These are phyloP conservation scores for Lipomyces oligophaga DNA, from an alignment of 805 yeast genomes.

Conservation along the genomic window DNA sequence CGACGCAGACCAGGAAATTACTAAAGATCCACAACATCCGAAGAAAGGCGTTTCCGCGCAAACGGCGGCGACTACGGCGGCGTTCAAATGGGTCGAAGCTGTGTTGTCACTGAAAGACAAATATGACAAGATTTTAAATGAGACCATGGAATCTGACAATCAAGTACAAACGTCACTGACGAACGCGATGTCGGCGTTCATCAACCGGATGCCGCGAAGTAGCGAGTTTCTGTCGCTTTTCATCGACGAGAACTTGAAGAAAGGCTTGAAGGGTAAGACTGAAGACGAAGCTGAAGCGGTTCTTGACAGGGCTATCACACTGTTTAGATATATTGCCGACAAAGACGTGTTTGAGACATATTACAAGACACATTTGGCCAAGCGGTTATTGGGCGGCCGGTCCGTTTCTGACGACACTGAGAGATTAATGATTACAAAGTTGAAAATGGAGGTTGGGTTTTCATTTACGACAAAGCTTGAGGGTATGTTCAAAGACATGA, in stretches of 20 bases:
- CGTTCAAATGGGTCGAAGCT: conserved; percentile 64
- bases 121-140: conserved; percentile 47
- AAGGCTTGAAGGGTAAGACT: conserved; percentile 46
- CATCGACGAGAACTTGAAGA: conserved; percentile 55
- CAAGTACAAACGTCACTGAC: conserved; percentile 54
- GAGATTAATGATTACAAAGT: conserved; percentile 58
- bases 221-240: conserved; percentile 53
- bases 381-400: conserved; percentile 57
- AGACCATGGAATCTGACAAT: conserved; percentile 49
- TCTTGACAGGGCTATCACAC: conserved; percentile 53
- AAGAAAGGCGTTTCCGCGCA: conserved; percentile 15
- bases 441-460: conserved; percentile 74
- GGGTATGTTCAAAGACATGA: conserved; percentile 82
- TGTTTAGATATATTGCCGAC: conserved; percentile 68
- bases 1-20: conserved; percentile 23
- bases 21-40: conserved; percentile 6
- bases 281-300: conserved; percentile 48
- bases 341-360: conserved; percentile 82
- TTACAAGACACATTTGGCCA: conserved; percentile 82
- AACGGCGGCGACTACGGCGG: conserved; percentile 46
- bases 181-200: conserved; percentile 56
- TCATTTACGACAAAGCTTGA: conserved; percentile 75
- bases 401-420: conserved; percentile 57
- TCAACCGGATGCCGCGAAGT: conserved; percentile 21
- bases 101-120: conserved; percentile 52